Evolutionary conservation across 345 rosid species (phyloP), one percentile per base, ranked within the genome.

Genomic region (Sisymbrium altissimum): DNA sequence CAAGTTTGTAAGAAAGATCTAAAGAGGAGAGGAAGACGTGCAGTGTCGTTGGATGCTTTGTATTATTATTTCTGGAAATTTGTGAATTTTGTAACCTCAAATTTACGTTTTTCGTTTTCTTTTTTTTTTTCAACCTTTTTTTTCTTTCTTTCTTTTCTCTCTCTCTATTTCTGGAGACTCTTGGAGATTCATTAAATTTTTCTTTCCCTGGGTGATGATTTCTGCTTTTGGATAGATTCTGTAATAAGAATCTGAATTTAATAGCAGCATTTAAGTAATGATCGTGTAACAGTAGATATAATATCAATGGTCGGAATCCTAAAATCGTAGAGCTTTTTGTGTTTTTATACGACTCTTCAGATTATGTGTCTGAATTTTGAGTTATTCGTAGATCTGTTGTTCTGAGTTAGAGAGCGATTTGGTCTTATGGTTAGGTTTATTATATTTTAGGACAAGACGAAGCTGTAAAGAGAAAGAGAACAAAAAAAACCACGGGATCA

Each of bases 1-100:
- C 35, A 7, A 43, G 67, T 62, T 62, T 62, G 67, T 41, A 63
- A 63, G 52, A 43, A 62, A 43, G 68, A 62, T 62, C 52, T 62
- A 43, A 25, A 62, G 67, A 43, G n/a, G 7, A 63, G 25, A 63
- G 25, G 38, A 63, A 43, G 68, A 63, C 68, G 68, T 63, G 68
- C 68, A 63, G 12, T 63, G 38, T 10, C 68, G 68, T 63, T 63
- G 68, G 53, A 43, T 61, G 19, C 8, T 60, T 60, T 18, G 9
- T 39, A 23, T 29, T 43, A 25, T 43, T 43, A 36, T 63, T 40
- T 14, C 15, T 53, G 8, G 58, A 53, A 9, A 21, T 13, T 60
- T 60, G 32, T 60, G 32, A 38, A 23, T 39, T 48, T 15, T 45
- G 13, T 60, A 59, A 59, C 64, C 64, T 21, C 41, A 38, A 60